Percentiles rank a stretch among this genome's conserved stretches.
These are phyloP conservation scores for Maudiozyma bulderi DNA, from an alignment of 805 yeast species.

Conservation along the genomic window DNA sequence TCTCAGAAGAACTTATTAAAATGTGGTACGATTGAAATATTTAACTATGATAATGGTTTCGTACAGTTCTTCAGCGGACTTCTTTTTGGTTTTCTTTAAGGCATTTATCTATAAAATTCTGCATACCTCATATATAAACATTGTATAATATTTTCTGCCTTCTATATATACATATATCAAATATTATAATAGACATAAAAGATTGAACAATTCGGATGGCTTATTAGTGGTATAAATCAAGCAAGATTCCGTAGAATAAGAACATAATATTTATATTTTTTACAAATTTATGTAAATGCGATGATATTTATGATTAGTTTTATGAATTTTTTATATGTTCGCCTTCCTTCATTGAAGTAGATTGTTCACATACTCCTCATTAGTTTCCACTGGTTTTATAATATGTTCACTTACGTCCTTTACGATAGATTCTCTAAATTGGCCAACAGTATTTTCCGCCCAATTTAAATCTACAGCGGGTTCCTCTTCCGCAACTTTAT, in stretches of 20 bases:
- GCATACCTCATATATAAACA: too few species aligned
- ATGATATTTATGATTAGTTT: background rate
- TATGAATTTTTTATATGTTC: background rate
- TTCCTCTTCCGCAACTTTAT: constrained; percentile 57
- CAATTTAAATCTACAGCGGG: constrained; percentile 35
- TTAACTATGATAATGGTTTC: too few species aligned
- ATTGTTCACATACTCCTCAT: constrained; percentile 20
- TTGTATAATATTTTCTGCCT: too few species aligned
- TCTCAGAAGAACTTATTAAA: constrained; percentile 94
- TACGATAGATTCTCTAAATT: constrained; percentile 18
- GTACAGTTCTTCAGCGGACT: too few species aligned
- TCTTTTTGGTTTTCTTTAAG: too few species aligned
- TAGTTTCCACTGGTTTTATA: constrained; percentile 18
- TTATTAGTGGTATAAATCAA: too few species aligned
- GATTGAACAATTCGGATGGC: too few species aligned
- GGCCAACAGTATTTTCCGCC: constrained; percentile 33
- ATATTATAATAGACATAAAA: too few species aligned
- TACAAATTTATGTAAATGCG: background rate
- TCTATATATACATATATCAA: too few species aligned
- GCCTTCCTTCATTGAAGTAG: constrained; percentile 9
- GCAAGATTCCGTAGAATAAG: too few species aligned
- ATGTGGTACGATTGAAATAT: constrained; percentile 86
- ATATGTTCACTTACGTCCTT: constrained; percentile 16
- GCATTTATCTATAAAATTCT: too few species aligned
- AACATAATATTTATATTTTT: too few species aligned